Base-by-base conservation (phyloP, 1,139 yeast species). In the Geotrichum restrictum region DNA sequence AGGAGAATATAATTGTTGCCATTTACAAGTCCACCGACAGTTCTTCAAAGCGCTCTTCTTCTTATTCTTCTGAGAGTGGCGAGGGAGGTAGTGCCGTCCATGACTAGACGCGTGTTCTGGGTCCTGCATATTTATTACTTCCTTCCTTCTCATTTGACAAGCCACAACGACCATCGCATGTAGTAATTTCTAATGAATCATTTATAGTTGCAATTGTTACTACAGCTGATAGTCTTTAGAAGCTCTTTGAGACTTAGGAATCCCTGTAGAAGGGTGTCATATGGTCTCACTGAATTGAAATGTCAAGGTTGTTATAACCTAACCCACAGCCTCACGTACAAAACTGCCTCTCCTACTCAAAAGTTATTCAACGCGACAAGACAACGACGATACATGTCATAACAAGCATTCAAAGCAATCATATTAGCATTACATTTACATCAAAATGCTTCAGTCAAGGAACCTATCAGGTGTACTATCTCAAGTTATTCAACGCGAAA, bases 401-500 rank as follows among this genome's bases (percentile, higher is more conserved):
- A n/a, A n/a, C n/a, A n/a, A n/a, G n/a, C n/a, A n/a, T n/a, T n/a
- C n/a, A n/a, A n/a, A n/a, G n/a, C n/a, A n/a, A n/a, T n/a, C n/a
- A n/a, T n/a, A n/a, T n/a, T n/a, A n/a, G n/a, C n/a, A n/a, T n/a
- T n/a, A n/a, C n/a, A n/a, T n/a, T n/a, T n/a, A n/a, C n/a, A n/a
- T n/a, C n/a, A n/a, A 24, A 24, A 65, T 65, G 68, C 58, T 65
- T 47, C 59, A 59, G 40, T 57, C 63, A 39, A 60, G 60, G 45
- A 61, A 62, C 43, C 51, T 65, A 19, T 59, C 60, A 8, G 49
- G 56, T 1, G 64, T 65, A 7, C 59, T 65, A 16, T 60, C 66
- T 8, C 67, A 64, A 48, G 57, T 62, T 11, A 59, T 64, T 29
- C 59, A 62, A 44, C 57, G 55, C 36, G 53, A 53, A 22, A 47